A percentile compares a stretch with the other conserved stretches of the same genome.
These are phyloP conservation scores for Lactarius trivialis DNA, from an alignment of 768 basidiomycete genomes.

Conservation along the genomic window DNA sequence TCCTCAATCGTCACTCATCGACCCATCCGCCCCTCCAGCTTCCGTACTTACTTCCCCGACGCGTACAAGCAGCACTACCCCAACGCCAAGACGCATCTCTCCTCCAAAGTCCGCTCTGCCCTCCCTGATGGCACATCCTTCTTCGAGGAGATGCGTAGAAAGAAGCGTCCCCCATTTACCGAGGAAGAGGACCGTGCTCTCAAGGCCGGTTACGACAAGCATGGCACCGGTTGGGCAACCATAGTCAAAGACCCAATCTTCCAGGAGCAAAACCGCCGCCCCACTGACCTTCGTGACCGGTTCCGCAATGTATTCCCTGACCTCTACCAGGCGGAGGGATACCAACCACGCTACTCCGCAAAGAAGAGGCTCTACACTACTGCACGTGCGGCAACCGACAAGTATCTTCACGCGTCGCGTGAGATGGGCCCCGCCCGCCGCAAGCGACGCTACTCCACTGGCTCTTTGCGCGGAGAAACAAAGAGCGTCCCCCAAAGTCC, in stretches of 20 bases:
- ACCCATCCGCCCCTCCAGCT: conserved; percentile 38
- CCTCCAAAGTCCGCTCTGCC: conserved; percentile 73
- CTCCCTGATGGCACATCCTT: conserved; percentile 76
- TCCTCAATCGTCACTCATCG: neutral
- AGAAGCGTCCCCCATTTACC: conserved; percentile 82
- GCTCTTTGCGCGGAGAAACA: conserved; percentile 62
- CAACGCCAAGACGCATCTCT: conserved; percentile 84
- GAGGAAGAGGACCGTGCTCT: conserved; percentile 80
- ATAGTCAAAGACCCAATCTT: conserved; percentile 88
- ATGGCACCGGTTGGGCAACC: conserved; percentile 85
- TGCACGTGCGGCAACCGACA: conserved; percentile 59
- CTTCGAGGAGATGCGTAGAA: conserved; percentile 79
- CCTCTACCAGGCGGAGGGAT: conserved; percentile 79
- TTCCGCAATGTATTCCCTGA: conserved; percentile 87
- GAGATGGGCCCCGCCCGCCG: conserved; percentile 51
- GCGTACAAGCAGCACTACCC: conserved; percentile 89
- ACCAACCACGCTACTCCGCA: conserved; percentile 66
- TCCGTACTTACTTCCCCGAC: conserved; percentile 88
- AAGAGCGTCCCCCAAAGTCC: conserved; percentile 79
- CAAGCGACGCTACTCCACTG: conserved; percentile 58
- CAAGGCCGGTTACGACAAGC: conserved; percentile 79
- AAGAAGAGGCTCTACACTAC: conserved; percentile 44
- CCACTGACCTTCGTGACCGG: conserved; percentile 78
- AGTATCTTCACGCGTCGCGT: conserved; percentile 37
- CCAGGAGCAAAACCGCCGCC: conserved; percentile 71